phyloP scores from a whole-genome alignment of 2,329 filamentous ascomycete species.

The Mariannaea sp. region DNA sequence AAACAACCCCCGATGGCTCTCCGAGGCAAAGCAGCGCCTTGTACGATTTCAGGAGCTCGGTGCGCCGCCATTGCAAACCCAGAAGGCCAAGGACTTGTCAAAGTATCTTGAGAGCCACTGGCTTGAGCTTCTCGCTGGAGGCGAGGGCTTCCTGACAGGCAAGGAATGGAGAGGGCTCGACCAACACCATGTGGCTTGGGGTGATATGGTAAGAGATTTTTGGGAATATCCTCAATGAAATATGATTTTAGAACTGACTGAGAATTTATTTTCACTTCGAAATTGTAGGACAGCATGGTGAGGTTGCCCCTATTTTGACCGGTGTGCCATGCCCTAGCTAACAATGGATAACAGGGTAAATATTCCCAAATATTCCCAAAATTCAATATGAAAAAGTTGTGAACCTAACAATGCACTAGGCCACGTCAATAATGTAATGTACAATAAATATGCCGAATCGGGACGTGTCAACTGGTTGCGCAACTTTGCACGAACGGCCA shows the following conservation, averaged over 20 bases:
- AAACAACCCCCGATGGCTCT: conserved; percentile 18
- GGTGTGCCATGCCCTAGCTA: background rate
- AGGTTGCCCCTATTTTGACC: conserved; percentile 30
- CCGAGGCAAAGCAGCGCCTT: conserved; percentile 15
- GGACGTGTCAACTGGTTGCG: conserved; percentile 78
- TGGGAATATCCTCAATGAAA: conserved; percentile 19
- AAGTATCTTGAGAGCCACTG: conserved; percentile 55
- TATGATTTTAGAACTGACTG: background rate
- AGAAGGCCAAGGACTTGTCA: conserved; percentile 19
- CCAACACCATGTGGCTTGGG: conserved; percentile 75
- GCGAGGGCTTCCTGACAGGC: conserved; percentile 74
- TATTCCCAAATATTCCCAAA: background rate
- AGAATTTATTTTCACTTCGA: background rate
- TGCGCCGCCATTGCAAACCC: background rate
- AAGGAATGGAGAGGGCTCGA: conserved; percentile 63
- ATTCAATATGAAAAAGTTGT: too few relatives aligned
- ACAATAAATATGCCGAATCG: conserved; percentile 82
- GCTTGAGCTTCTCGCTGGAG: conserved; percentile 72
- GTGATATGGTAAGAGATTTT: conserved; percentile 72
- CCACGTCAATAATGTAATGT: conserved; percentile 87
- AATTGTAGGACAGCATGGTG: conserved; percentile 57
- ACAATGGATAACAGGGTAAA: conserved; percentile 13
- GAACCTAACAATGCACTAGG: conserved; percentile 31
- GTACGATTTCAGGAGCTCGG: conserved; percentile 1
- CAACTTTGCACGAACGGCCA: conserved; percentile 68